Conservation (phyloP, 495 filamentous ascomycete species). For the Daldinia grandis region DNA sequence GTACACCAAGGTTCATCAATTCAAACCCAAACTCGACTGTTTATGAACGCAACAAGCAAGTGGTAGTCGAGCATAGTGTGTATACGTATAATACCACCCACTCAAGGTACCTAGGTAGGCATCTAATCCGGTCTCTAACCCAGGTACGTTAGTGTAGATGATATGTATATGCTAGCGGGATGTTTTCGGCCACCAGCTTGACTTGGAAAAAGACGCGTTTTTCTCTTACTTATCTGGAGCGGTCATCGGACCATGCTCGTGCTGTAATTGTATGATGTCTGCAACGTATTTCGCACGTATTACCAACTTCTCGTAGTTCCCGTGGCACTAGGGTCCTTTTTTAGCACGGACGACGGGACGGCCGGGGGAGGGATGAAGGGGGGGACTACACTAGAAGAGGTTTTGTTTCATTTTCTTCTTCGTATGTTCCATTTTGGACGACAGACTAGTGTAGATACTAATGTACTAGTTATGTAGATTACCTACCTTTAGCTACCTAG, state of each 20-base stretch:
- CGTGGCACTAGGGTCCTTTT: neutral
- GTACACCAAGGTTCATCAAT: conserved; percentile 16
- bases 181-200: conserved; percentile 5
- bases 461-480: too few relatives aligned
- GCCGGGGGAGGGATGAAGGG: neutral
- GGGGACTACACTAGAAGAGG: too few relatives aligned
- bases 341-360: neutral
- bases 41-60: neutral
- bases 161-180: neutral
- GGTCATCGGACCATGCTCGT: conserved; percentile 28
- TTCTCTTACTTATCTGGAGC: conserved; percentile 22
- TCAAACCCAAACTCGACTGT: conserved; percentile 18
- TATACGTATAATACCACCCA: too few relatives aligned
- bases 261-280: conserved; percentile 33
- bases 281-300: conserved; percentile 19
- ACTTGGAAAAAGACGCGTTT: neutral
- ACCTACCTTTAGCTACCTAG: neutral
- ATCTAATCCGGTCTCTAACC: neutral
- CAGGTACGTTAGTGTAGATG: neutral
- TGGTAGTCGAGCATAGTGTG: neutral
- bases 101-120: too few relatives aligned
- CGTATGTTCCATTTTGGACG: conserved; percentile 6
- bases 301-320: neutral
- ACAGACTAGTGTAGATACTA: neutral
- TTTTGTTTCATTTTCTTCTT: conserved; percentile 39